Percentiles rank a stretch among this genome's conserved stretches.
These are phyloP conservation scores for Ceraceosorus guamensis DNA, from an alignment of 1,284 basidiomycete species.

Conservation along the genomic window DNA sequence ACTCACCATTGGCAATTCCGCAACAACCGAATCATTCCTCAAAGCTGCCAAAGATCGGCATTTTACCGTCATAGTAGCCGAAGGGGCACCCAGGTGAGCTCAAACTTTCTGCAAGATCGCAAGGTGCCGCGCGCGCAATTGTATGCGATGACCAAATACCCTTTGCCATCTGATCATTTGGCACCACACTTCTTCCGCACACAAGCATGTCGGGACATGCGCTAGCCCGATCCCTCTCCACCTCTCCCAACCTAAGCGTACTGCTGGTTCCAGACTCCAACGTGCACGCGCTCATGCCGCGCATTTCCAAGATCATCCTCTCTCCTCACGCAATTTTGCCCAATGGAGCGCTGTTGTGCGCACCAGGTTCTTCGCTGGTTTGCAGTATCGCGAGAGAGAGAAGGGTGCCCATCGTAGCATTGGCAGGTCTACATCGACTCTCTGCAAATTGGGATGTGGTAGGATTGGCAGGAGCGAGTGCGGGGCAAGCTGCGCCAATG, in stretches of 20 bases:
- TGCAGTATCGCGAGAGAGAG: slow-evolving; percentile 85
- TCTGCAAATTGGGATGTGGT: slow-evolving; percentile 81
- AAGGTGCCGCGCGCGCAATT: slow-evolving; percentile 3
- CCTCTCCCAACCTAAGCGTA: slow-evolving; percentile 75
- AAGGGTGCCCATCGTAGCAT: slow-evolving; percentile 85
- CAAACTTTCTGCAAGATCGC: background rate
- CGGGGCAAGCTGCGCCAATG: background rate
- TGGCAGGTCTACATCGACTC: slow-evolving; percentile 90
- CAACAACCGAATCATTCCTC: slow-evolving; percentile 87
- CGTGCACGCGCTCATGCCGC: slow-evolving; percentile 89
- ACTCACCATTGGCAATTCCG: slow-evolving; percentile 85
- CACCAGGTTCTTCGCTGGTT: slow-evolving; percentile 73
- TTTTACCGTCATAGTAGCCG: slow-evolving; percentile 92
- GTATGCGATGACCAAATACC: background rate
- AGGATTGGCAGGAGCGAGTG: slow-evolving; percentile 6
- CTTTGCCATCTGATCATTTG: background rate
- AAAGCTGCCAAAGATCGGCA: slow-evolving; percentile 81
- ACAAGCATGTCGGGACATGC: slow-evolving; percentile 72
- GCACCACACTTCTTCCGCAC: background rate
- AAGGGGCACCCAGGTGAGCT: slow-evolving; percentile 79
- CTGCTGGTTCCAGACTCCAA: slow-evolving; percentile 92
- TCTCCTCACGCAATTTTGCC: slow-evolving; percentile 89
- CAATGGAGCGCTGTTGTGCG: slow-evolving; percentile 87
- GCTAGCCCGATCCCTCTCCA: slow-evolving; percentile 62
- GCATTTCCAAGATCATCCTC: slow-evolving; percentile 90